Base-by-base conservation (phyloP, 805 yeast genomes). In the Lipomyces mesembrius region DNA sequence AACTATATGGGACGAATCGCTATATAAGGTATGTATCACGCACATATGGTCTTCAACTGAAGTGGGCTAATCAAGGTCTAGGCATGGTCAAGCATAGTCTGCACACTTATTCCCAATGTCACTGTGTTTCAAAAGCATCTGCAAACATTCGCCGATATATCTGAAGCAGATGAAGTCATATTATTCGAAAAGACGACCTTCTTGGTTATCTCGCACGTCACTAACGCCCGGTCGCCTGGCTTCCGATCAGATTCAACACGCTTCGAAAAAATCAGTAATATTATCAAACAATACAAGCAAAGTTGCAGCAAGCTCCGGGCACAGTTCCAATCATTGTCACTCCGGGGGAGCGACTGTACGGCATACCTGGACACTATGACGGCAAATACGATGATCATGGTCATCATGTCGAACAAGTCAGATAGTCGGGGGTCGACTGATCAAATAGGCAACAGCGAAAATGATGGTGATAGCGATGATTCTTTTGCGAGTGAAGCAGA, bases 1-100 rank as follows among this genome's bases (percentile, higher is more conserved):
- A 0, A 91, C 97, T 0, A 94, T 94, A 65, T 94, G 98, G 98
- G 98, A 94, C 79, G 98, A 94, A 77, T 87, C 94, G 74, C 81
- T 94, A 66, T 95, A 94, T 77, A 93, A 90, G 77, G 68, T 64
- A 29, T 17, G 37, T 1, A 11, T 22, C n/a, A 11, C 22, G 11
- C 9, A n/a, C 22, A 29, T 62, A 17, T 43, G 20, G 20, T 43
- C 20, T 43, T n/a, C 9, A 17, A n/a, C 49, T 5, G 3, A n/a
- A 2, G 1, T 17, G 49, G 8, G 17, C 62, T 60, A 57, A 60
- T 34, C 22, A 58, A 12, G 20, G 34, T 32, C 32, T 34, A 57
- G 65, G 99, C 99, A 0, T 95, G 99, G 99, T 91, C 97, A 2
- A 90, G 88, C 60, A 94, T 95, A 67, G 98, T 95, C 46, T 93